phyloP scores from a whole-genome alignment of 164 flowering plant species.

The Santalum album region DNA sequence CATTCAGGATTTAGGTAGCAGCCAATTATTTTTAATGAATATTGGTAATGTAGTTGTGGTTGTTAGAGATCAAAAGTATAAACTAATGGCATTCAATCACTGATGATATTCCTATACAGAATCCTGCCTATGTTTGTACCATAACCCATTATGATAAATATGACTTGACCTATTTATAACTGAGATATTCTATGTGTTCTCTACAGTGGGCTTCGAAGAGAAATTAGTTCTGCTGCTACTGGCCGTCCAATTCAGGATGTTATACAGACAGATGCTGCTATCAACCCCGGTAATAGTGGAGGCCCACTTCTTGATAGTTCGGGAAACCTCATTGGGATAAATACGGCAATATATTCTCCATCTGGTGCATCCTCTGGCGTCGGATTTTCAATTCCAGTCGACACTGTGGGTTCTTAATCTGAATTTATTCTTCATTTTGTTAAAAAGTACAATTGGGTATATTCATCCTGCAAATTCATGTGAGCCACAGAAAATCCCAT shows the following conservation, averaged over 20 bases:
- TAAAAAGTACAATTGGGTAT: neutral
- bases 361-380: constrained; percentile 99
- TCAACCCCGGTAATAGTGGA: constrained; percentile 97
- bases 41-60: too few species aligned
- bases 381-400: constrained; percentile 96
- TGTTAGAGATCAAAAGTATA: too few species aligned
- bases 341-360: constrained; percentile 95
- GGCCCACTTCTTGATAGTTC: constrained; percentile 97
- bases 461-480: neutral
- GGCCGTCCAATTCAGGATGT: constrained; percentile 98
- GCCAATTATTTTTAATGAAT: too few species aligned
- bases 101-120: too few species aligned
- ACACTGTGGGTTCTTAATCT: constrained; percentile 55
- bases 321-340: constrained; percentile 87
- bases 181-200: constrained; percentile 6
- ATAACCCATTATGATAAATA: too few species aligned
- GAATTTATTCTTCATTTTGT: neutral
- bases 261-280: constrained; percentile 97
- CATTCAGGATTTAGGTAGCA: too few species aligned
- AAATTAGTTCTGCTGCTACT: constrained; percentile 95
- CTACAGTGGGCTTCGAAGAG: constrained; percentile 86
- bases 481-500: too few species aligned
- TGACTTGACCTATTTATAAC: neutral
- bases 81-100: too few species aligned
- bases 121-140: too few species aligned